Percentiles rank a stretch among this genome's conserved stretches.
Conservation (phyloP, 345 rosid species). For the Euphorbia tirucalli region DNA sequence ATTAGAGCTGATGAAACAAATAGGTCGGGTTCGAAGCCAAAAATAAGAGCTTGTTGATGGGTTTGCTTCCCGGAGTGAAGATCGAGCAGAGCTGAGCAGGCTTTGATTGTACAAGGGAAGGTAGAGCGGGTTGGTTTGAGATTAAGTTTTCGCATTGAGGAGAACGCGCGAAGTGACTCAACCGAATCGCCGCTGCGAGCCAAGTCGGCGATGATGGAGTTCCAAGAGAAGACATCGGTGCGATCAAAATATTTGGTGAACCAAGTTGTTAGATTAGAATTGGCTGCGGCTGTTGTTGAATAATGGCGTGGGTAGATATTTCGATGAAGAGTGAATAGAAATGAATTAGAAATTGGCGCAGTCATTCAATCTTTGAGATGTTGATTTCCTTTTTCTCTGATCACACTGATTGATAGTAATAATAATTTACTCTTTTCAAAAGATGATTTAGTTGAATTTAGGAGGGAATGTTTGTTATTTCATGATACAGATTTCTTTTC, state of each 20-base stretch:
- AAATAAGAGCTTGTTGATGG: conserved; percentile 76
- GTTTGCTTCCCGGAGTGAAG: conserved; percentile 67
- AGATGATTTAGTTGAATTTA: too few species aligned
- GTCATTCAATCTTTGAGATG: too few species aligned
- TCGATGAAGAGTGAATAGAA: conserved; percentile 11
- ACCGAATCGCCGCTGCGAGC: conserved; percentile 72
- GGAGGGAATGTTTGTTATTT: too few species aligned
- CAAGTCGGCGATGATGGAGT: conserved; percentile 77
- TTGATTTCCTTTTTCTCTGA: too few species aligned
- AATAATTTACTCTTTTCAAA: too few species aligned
- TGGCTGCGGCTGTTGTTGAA: conserved; percentile 27
- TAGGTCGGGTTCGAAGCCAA: conserved; percentile 62
- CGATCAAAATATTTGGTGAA: conserved; percentile 72
- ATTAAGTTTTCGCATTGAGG: conserved; percentile 71
- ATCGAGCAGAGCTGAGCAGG: conserved; percentile 76
- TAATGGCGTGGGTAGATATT: conserved; percentile 26
- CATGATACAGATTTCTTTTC: too few species aligned
- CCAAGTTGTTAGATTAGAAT: conserved; percentile 49
- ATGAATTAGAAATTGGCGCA: conserved; percentile 22
- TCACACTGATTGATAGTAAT: too few species aligned
- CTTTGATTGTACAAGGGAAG: conserved; percentile 82
- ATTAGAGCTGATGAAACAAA: conserved; percentile 79
- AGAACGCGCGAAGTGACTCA: conserved; percentile 78
- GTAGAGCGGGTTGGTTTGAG: conserved; percentile 67
- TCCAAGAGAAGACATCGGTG: conserved; percentile 77